phyloP scores from a whole-genome alignment of 208 protist genomes.

The Trichomonas vaginalis region DNA sequence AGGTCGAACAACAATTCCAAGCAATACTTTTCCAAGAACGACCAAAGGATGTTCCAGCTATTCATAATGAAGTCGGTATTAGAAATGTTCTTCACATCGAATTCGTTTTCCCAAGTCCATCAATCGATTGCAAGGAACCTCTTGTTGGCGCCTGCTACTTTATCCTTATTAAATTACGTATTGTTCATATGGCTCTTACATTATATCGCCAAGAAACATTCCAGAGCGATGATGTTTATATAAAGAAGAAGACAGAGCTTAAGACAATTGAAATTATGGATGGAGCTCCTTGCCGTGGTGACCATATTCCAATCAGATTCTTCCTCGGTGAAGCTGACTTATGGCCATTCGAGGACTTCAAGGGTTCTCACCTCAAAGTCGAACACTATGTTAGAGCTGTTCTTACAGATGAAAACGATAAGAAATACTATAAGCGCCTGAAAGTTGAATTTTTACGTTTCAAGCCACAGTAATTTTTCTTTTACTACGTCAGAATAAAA shows the following conservation, averaged over 20 bases:
- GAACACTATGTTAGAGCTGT: neutral
- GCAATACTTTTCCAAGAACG: neutral
- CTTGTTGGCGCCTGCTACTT: neutral
- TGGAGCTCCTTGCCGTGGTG: neutral
- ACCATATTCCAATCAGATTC: neutral
- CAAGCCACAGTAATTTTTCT: neutral
- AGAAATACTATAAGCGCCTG: neutral
- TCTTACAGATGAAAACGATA: neutral
- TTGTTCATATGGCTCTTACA: neutral
- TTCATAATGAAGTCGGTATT: neutral
- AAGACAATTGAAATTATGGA: neutral
- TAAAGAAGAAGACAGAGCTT: neutral
- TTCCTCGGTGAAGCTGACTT: neutral
- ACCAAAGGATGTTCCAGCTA: neutral
- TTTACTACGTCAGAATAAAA: neutral
- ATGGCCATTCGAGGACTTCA: neutral
- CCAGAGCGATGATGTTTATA: neutral
- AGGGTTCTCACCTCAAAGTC: neutral
- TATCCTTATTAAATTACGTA: neutral
- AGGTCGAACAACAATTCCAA: neutral
- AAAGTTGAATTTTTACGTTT: neutral
- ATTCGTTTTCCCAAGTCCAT: neutral
- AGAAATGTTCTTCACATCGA: conserved; percentile 4
- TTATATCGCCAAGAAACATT: neutral
- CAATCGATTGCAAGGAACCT: neutral